Base-by-base conservation (phyloP, 2,329 filamentous ascomycete genomes). In the Calonectria montana region DNA sequence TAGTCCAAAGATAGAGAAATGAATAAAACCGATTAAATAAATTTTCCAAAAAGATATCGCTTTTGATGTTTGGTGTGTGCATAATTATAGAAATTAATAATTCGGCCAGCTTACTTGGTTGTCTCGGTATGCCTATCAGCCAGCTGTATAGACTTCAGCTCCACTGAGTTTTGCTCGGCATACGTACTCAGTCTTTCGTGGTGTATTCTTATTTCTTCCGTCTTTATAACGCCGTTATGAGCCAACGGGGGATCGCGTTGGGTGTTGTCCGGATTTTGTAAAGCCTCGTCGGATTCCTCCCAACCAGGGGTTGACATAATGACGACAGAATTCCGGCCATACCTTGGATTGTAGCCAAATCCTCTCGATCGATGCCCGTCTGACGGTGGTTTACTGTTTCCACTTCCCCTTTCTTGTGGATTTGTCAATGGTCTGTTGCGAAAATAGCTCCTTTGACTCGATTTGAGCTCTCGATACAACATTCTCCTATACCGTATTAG, bases 391-490 rank as follows among this genome's bases (percentile, higher is more conserved):
- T 68, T 65, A 3, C 65, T 71, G 15, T 55, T 61, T 15, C 65
- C 61, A 2, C 72, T 69, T 8, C 64, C 47, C 18, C 50, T n/a
- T 10, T 67, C 72, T 18, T 57, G 62, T 1, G 65, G 68, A 12
- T 70, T 75, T 9, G 68, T 75, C n/a, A 67, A 62, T 10, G 80
- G 78, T 39, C 71, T 76, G 43, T 75, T 77, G 41, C 73, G 71
- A 12, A 66, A 73, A 21, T 81, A 81, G 48, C 80, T 80, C 15
- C 74, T 71, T 25, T 79, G 75, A 16, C 79, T 81, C 1, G 79
- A 81, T 48, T 79, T 81, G 18, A 83, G 71, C 63, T 83, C 81
- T 35, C 73, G 80, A 47, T 82, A 83, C 1, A 83, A 21, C 81
- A 83, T 83, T 41, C 81, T 75, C 64, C 81, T 83, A 2, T 31